Evolutionary conservation across 768 basidiomycete genomes (phyloP).

Genomic region (Auriscalpium orientale): DNA sequence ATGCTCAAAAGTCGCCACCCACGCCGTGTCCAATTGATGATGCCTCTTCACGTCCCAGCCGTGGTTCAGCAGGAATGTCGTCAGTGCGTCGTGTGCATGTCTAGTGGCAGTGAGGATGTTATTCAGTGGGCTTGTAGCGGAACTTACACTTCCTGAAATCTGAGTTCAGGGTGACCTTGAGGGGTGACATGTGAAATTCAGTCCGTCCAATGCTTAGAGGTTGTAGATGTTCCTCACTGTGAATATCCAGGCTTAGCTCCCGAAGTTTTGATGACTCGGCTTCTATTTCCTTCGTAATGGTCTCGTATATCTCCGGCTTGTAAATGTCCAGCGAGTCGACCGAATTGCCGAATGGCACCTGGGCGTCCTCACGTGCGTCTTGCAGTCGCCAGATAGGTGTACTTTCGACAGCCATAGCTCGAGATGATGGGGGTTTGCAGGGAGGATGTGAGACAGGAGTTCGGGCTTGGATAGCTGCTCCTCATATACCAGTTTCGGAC

Average conservation of each 20-base stretch:
- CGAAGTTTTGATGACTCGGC: slow-evolving; percentile 48
- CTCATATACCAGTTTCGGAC: no score
- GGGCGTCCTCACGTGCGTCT: no score
- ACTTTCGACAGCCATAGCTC: no score
- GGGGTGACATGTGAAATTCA: slow-evolving; percentile 1
- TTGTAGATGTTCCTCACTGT: slow-evolving; percentile 34
- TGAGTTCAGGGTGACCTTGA: slow-evolving; percentile 63
- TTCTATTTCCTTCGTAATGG: slow-evolving; percentile 40
- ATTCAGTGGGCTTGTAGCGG: not conserved
- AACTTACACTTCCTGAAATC: slow-evolving; percentile 57
- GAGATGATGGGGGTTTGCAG: no score
- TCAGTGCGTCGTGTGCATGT: slow-evolving; percentile 64
- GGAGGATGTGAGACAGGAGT: no score
- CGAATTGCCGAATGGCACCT: no score
- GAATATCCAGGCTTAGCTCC: slow-evolving; percentile 65
- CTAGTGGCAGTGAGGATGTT: slow-evolving; percentile 26
- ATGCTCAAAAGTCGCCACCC: slow-evolving; percentile 60
- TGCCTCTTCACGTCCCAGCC: slow-evolving; percentile 62
- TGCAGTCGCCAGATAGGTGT: no score
- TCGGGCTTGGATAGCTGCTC: no score
- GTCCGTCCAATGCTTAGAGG: not conserved
- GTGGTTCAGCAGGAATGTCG: slow-evolving; percentile 55
- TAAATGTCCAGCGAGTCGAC: not conserved
- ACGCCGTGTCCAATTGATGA: slow-evolving; percentile 63
- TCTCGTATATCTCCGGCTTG: slow-evolving; percentile 11